phyloP scores from a whole-genome alignment of 257 asterid species.

The Solanum ossicruentum region DNA sequence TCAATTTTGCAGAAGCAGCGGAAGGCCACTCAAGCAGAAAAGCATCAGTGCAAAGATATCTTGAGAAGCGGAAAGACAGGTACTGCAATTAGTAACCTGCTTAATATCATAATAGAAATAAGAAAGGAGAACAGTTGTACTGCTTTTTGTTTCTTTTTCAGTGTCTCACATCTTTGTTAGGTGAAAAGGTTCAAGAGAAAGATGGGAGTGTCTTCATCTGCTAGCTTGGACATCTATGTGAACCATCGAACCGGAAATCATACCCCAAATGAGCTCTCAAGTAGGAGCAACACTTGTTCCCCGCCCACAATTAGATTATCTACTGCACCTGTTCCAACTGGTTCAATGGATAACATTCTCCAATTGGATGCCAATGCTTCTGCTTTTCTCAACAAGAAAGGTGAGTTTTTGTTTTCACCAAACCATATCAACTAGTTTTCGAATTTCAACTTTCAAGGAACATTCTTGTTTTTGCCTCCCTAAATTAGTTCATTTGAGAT shows the following conservation, averaged over 20 bases:
- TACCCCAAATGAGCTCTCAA: slow-evolving; percentile 25
- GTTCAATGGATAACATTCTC: slow-evolving; percentile 37
- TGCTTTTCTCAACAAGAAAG: slow-evolving; percentile 20
- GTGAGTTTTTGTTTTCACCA: background rate
- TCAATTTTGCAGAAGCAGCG: slow-evolving; percentile 16
- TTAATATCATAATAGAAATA: background rate
- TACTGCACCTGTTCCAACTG: slow-evolving; percentile 35
- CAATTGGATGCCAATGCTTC: slow-evolving; percentile 28
- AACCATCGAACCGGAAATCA: slow-evolving; percentile 42
- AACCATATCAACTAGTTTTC: background rate
- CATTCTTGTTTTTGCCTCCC: background rate
- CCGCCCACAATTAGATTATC: slow-evolving; percentile 38
- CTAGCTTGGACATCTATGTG: slow-evolving; percentile 41
- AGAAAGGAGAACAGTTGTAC: slow-evolving; percentile 1
- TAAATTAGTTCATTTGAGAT: background rate
- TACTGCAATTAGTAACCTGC: slow-evolving; percentile 21
- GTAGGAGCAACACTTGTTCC: slow-evolving; percentile 31
- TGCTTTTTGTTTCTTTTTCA: background rate
- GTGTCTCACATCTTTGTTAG: slow-evolving; percentile 67
- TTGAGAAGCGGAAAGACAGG: slow-evolving; percentile 98
- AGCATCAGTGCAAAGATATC: slow-evolving; percentile 84
- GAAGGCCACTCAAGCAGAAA: slow-evolving; percentile 72
- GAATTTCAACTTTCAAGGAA: background rate
- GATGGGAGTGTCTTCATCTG: slow-evolving; percentile 44
- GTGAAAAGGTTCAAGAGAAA: slow-evolving; percentile 85